Evolutionary conservation across 2,329 filamentous ascomycete species (phyloP), one percentile per base, ranked within the genome.

Genomic region (Alternaria triticimaculans): DNA sequence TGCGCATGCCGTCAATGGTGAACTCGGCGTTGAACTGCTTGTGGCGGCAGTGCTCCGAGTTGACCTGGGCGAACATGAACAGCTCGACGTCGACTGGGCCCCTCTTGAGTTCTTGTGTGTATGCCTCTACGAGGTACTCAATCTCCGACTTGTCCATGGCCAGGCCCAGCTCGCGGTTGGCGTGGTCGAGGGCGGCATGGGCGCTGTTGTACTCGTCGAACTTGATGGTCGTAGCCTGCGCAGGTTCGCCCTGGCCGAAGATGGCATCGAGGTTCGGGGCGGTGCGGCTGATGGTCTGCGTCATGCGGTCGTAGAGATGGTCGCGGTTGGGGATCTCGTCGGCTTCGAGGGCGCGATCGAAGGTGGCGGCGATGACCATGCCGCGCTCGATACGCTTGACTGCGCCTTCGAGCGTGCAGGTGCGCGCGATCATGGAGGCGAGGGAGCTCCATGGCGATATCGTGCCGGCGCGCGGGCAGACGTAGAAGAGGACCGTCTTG

Each of bases 61-160:
- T 98, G 79, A 99, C 95, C 82, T 99, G 96, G 15, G 95, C 95
- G 80, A 98, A 99, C 96, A 98, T 98, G 86, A 98, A 98, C 21
- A 98, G 86, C 82, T 99, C 96, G 48, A 98, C 92, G 78, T 98
- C 96, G 64, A 94, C 90, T 1, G 93, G 93, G 53, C 87, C 84
- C 41, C 89, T 84, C 66, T 88, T 87, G 18, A 90, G 83, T 61
- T 85, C 87, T 41, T 88, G 84, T 6, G 88, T 88, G 80, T 93
- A 96, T 45, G 90, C 90, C 70, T 94, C 89, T n/a, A 97, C 92
- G 43, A 99, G 86, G 76, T 99, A 98, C 63, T 97, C 90, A 79
- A 98, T 96, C 79, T 99, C 94, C 9, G 90, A 90, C 62, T 89
- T 86, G 78, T 98, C 95, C 62, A 99, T 87, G 18, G 93, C 94